These are phyloP conservation scores for Stevia rebaudiana DNA, from an alignment of 140 eudicot species.

Conservation along the genomic window DNA sequence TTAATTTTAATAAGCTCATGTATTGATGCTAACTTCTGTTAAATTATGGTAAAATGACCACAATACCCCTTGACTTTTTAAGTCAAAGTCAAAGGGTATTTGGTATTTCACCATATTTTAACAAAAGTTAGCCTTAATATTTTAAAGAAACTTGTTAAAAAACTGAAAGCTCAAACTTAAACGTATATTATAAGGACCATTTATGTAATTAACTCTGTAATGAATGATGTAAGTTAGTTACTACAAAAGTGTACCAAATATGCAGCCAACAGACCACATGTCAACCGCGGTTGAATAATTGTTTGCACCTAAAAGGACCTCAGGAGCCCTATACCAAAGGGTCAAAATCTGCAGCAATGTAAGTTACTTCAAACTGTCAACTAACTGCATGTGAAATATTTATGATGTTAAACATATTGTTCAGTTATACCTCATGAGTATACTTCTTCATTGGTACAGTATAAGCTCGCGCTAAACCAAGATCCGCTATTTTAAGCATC, in stretches of 20 bases:
- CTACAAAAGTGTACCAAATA: constrained; percentile 55
- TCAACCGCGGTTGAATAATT: constrained; percentile 85
- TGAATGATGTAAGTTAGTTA: too few relatives aligned
- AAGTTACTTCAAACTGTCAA: not conserved
- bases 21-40: too few relatives aligned
- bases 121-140: too few relatives aligned
- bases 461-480: constrained; percentile 80
- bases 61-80: too few relatives aligned
- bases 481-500: constrained; percentile 84
- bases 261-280: constrained; percentile 98
- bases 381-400: not conserved
- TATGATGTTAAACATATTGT: not conserved
- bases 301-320: constrained; percentile 86
- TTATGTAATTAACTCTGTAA: too few relatives aligned
- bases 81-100: too few relatives aligned
- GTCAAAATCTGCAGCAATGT: constrained; percentile 60
- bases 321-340: constrained; percentile 95
- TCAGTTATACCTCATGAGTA: constrained; percentile 67
- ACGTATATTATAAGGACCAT: too few relatives aligned
- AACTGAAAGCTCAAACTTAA: too few relatives aligned
- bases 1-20: too few relatives aligned
- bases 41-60: too few relatives aligned
- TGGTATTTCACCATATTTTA: too few relatives aligned
- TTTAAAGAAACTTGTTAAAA: too few relatives aligned
- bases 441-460: constrained; percentile 77